Conservation (phyloP, 768 basidiomycete species). For the Gelatoporia subvermispora region DNA sequence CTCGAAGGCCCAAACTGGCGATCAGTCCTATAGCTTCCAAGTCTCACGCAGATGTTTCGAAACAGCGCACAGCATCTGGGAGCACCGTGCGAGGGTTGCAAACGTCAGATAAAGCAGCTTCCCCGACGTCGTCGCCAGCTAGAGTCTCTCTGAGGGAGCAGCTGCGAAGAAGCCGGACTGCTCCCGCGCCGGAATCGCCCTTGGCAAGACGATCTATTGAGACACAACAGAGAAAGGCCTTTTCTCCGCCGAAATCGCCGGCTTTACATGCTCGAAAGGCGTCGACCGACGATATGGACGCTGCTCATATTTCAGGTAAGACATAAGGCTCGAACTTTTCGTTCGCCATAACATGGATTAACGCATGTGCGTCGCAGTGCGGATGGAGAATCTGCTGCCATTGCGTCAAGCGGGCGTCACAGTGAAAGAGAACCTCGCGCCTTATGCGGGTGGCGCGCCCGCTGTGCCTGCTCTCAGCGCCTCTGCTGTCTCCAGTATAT, state of each 20-base stretch:
- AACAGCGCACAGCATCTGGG: too few species aligned
- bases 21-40: too few species aligned
- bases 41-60: too few species aligned
- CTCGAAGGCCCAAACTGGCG: too few species aligned
- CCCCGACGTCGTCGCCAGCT: too few species aligned
- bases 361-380: constrained; percentile 1
- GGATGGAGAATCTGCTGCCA: constrained; percentile 12
- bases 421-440: constrained; percentile 6
- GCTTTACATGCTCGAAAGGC: not conserved
- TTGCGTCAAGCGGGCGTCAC: constrained; percentile 1
- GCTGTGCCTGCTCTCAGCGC: not conserved
- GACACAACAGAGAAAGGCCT: constrained; percentile 7
- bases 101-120: too few species aligned
- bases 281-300: constrained; percentile 20
- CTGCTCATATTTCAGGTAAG: constrained; percentile 10
- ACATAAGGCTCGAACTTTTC: not conserved
- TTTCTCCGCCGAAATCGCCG: constrained; percentile 14
- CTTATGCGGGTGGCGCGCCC: not conserved
- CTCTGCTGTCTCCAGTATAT: constrained; percentile 1
- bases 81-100: too few species aligned
- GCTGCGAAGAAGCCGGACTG: too few species aligned
- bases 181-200: constrained; percentile 6
- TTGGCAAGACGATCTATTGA: not conserved
- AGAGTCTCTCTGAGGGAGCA: too few species aligned
- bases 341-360: not conserved